A percentile compares a stretch with the other conserved stretches of the same genome.
Evolutionary conservation across 805 yeast genomes (phyloP).

Genomic region (Grigorovia yakushimaensis): DNA sequence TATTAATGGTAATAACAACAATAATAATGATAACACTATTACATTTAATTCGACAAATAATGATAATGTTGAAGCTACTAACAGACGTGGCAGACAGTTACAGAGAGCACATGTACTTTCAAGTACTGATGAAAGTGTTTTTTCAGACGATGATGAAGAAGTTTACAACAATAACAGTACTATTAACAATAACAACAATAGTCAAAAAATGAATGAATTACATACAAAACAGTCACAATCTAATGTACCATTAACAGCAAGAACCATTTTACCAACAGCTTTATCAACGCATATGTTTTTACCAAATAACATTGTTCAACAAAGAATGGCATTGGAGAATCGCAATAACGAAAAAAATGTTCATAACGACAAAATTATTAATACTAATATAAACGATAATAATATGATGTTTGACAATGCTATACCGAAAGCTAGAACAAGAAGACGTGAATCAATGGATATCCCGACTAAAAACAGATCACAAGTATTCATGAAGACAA

Average conservation of each 20-base stretch:
- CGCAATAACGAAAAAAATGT: background rate
- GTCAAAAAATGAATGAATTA: slow-evolving; percentile 26
- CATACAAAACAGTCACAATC: slow-evolving; percentile 23
- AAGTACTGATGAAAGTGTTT: slow-evolving; percentile 1
- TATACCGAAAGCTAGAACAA: background rate
- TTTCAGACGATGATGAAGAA: background rate
- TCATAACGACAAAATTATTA: background rate
- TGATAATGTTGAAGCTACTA: background rate
- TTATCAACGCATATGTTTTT: slow-evolving; percentile 52
- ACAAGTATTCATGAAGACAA: slow-evolving; percentile 21
- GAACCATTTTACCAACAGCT: slow-evolving; percentile 50
- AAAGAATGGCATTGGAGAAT: slow-evolving; percentile 16
- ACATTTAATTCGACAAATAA: too few species aligned
- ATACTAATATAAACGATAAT: background rate
- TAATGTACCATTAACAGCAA: slow-evolving; percentile 52
- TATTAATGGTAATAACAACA: background rate
- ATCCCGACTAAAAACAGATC: slow-evolving; percentile 25
- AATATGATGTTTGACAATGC: background rate
- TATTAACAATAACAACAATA: slow-evolving; percentile 2
- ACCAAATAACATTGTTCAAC: slow-evolving; percentile 35
- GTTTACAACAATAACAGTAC: background rate
- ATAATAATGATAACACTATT: background rate
- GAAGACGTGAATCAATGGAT: slow-evolving; percentile 25
- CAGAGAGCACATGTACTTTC: background rate
- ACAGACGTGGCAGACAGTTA: slow-evolving; percentile 3